A percentile compares a stretch with the other conserved stretches of the same genome.
Conservation (phyloP, 2,329 filamentous ascomycete species). For the Trichoderma semiorbis region DNA sequence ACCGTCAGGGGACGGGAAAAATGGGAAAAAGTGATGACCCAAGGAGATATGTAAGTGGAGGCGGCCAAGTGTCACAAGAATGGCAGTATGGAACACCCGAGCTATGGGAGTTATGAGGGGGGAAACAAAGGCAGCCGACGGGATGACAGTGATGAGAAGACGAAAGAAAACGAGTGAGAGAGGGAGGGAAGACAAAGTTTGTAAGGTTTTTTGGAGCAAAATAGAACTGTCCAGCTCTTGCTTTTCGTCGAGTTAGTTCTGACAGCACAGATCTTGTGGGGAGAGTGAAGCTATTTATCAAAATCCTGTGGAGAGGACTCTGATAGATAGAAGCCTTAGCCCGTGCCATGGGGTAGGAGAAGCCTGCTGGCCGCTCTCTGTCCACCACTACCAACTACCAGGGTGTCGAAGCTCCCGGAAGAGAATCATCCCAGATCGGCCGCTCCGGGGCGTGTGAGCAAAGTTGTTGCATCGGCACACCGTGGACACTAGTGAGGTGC, state of each 20-base stretch:
- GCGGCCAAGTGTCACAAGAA: constrained; percentile 20
- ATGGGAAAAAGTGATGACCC: constrained; percentile 7
- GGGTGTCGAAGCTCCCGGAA: constrained; percentile 7
- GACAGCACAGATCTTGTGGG: background rate
- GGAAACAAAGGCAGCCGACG: constrained; percentile 9
- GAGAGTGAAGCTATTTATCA: constrained; percentile 1
- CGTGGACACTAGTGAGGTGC: constrained; percentile 16
- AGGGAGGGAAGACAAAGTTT: background rate
- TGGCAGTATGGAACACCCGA: constrained; percentile 19
- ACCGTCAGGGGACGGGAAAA: constrained; percentile 1
- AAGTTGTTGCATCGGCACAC: constrained; percentile 14
- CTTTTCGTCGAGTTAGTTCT: background rate
- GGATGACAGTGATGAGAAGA: constrained; percentile 15
- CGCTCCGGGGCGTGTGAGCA: constrained; percentile 4
- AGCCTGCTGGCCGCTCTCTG: background rate
- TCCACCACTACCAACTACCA: background rate
- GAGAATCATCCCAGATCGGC: constrained; percentile 19
- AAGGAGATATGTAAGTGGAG: constrained; percentile 20
- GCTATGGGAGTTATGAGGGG: constrained; percentile 1
- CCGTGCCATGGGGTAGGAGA: constrained; percentile 9
- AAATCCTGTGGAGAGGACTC: background rate
- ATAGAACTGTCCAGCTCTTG: background rate
- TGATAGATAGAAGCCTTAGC: constrained; percentile 7
- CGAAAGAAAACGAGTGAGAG: background rate
- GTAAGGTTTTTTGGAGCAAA: background rate